Percentiles rank a stretch among this genome's conserved stretches.
phyloP scores from a whole-genome alignment of 2,329 filamentous ascomycete species.

The Sordariomycetes sp. region DNA sequence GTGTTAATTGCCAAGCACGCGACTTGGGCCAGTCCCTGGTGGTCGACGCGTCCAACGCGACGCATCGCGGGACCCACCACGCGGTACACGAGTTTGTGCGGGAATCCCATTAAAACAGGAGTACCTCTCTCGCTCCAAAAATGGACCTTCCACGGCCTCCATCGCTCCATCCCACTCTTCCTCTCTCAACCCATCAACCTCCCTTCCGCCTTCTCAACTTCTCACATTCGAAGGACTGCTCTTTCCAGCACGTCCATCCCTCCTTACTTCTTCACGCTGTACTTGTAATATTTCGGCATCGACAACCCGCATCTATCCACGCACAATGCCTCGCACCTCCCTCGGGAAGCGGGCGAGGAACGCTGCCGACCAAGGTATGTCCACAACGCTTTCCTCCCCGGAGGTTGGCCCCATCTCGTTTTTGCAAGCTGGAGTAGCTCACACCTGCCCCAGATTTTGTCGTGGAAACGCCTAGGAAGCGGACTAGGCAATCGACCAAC shows the following conservation, averaged over 20 bases:
- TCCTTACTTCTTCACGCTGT: not conserved
- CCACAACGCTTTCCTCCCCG: not conserved
- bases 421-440: not conserved
- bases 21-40: not conserved
- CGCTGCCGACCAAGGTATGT: constrained; percentile 11
- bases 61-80: not conserved
- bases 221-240: not conserved
- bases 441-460: constrained; percentile 4
- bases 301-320: not conserved
- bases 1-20: constrained; percentile 3
- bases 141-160: not conserved
- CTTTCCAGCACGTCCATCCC: not conserved
- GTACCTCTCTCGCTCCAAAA: not conserved
- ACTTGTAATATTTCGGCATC: not conserved
- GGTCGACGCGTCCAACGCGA: constrained; percentile 3
- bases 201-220: not conserved
- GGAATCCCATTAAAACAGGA: constrained; percentile 1
- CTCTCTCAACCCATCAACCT: not conserved
- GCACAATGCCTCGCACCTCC: constrained; percentile 11
- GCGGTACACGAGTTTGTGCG: constrained; percentile 2
- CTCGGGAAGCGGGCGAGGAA: constrained; percentile 14
- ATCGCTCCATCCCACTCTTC: not conserved
- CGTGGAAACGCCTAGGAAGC: constrained; percentile 28
- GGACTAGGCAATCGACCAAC: constrained; percentile 31
- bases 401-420: constrained; percentile 1